Percentiles rank a stretch among this genome's conserved stretches.
Evolutionary conservation across 2,329 filamentous ascomycete genomes (phyloP).

Genomic region (Sclerotinia sclerotiorum): DNA sequence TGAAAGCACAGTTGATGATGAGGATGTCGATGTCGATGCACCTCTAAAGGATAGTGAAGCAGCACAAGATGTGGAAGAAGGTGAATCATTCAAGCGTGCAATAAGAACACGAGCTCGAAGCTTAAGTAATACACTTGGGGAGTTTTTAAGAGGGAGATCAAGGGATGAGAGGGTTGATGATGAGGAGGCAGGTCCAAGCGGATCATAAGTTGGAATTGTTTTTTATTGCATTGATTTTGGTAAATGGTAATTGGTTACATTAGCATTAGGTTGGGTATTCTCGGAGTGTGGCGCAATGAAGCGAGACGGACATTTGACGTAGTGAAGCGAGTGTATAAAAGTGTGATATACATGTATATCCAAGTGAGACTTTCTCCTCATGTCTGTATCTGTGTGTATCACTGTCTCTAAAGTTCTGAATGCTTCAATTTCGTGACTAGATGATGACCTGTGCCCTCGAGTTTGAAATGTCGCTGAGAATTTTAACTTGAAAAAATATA

Average conservation of each 20-base stretch:
- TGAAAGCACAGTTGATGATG: slow-evolving; percentile 29
- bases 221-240: slow-evolving; percentile 10
- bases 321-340: slow-evolving; percentile 3
- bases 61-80: slow-evolving; percentile 28
- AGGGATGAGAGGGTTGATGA: slow-evolving; percentile 25
- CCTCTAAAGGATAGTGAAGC: slow-evolving; percentile 16
- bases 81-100: slow-evolving; percentile 27
- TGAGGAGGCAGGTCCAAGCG: slow-evolving; percentile 37
- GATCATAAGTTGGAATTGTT: slow-evolving; percentile 27
- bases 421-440: neutral
- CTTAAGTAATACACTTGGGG: slow-evolving; percentile 38
- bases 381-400: too few relatives aligned
- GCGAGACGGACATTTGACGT: neutral
- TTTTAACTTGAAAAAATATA: too few relatives aligned
- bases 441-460: neutral
- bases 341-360: neutral
- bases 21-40: slow-evolving; percentile 27
- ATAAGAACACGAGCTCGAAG: slow-evolving; percentile 35
- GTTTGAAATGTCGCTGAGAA: too few relatives aligned
- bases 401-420: neutral
- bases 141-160: slow-evolving; percentile 34
- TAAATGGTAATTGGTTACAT: slow-evolving; percentile 12
- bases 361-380: too few relatives aligned
- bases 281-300: slow-evolving; percentile 14
- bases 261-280: slow-evolving; percentile 17